Evolutionary conservation across 1,284 basidiomycete species (phyloP), one percentile per base, ranked within the genome.

Genomic region (Fomitopsis palustris): DNA sequence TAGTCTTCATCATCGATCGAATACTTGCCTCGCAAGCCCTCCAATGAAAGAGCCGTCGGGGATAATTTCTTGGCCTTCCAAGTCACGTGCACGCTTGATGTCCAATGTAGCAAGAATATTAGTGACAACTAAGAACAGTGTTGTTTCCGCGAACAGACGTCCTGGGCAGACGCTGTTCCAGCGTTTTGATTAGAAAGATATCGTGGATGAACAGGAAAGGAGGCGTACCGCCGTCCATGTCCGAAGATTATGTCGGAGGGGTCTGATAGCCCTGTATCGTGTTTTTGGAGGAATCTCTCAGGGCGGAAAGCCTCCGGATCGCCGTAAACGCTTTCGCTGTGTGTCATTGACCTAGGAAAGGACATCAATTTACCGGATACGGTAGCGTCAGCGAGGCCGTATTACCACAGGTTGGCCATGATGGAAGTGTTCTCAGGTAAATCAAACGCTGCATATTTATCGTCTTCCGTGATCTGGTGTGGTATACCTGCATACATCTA

Each of bases 51-150:
- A 27, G 17, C 23, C 43, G 12, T 33, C 10, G 8, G 57, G 52
- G 2, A 14, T 45, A 17, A 53, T 58, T 17, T 53, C 52, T 3
- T 45, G 47, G 2, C 56, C 56, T 19, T 35, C 9, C 19, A 14
- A 9, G 37, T 58, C 57, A 12, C 23, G 39, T 25, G 57, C 51
- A 16, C 39, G 45, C 3, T 16, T 21, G 27, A 58, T 54, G 25
- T 58, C 35, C 41, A 58, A 21, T 21, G 57, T 58, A 2, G 57
- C 57, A 4, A 54, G 14, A 0, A 58, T 53, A 41, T 47, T 58
- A 0, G 53, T 27, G 9, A 54, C 23, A 3, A 19, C 45, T 16
- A 58, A 25, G 23, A 52, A 58, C 0, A 54, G 6, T 8, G 25
- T 35, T 3, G 52, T 35, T 31, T 58, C 52, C 23, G 57, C 57